These are phyloP conservation scores for Dimocarpus longan DNA, from an alignment of 345 rosid species.

Conservation along the genomic window DNA sequence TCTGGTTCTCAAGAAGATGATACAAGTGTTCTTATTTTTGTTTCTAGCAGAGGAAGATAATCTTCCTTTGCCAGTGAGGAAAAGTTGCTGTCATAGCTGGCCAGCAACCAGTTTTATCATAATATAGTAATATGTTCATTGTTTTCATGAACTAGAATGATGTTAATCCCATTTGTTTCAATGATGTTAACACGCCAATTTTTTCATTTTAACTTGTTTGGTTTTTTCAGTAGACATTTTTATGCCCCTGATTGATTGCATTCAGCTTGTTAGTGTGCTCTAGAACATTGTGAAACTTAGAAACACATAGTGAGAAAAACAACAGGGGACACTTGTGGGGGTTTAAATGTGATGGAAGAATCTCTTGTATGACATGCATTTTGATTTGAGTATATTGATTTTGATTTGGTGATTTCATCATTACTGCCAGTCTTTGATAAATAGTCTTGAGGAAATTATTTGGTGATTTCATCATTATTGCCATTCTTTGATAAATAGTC, in stretches of 20 bases:
- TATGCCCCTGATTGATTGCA: neutral
- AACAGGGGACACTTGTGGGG: neutral
- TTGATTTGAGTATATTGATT: neutral
- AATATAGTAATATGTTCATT: neutral
- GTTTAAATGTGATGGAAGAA: neutral
- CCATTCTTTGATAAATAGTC: neutral
- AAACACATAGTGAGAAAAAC: neutral
- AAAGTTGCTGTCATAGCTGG: neutral
- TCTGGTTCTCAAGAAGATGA: neutral
- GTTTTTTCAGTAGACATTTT: too few relatives aligned
- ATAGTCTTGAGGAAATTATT: neutral
- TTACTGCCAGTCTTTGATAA: neutral
- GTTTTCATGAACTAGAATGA: neutral
- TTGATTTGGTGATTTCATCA: neutral
- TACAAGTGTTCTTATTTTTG: neutral
- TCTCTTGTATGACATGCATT: neutral
- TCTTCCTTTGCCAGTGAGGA: neutral
- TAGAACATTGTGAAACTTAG: neutral
- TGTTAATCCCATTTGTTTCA: neutral
- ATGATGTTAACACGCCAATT: neutral
- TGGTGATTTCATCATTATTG: too few relatives aligned
- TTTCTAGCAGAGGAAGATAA: neutral
- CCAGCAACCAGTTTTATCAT: neutral
- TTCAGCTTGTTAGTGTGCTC: neutral
- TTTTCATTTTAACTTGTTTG: neutral